Percentiles rank a stretch among this genome's conserved stretches.
Evolutionary conservation across 2,329 filamentous ascomycete species (phyloP).

Genomic region (Pseudocercospora macadamiae): DNA sequence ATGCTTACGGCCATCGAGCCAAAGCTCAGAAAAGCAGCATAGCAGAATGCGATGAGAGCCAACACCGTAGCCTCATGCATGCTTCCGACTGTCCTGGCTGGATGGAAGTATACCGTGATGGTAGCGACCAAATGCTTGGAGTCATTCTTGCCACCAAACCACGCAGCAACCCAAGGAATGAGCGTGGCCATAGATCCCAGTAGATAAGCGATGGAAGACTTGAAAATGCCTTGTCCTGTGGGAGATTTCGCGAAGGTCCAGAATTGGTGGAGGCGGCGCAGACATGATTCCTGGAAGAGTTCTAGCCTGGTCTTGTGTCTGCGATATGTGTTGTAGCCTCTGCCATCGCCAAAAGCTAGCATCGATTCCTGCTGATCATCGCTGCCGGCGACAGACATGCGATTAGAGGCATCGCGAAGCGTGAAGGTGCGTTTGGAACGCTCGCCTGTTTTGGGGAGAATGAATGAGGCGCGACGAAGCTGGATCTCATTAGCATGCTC

Average conservation of each 20-base stretch:
- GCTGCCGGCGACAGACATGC: slow-evolving; percentile 38
- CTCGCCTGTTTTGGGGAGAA: slow-evolving; percentile 84
- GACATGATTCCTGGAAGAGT: slow-evolving; percentile 15
- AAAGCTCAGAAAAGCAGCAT: slow-evolving; percentile 74
- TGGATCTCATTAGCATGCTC: slow-evolving; percentile 14
- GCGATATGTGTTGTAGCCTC: slow-evolving; percentile 7
- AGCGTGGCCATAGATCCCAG: slow-evolving; percentile 87
- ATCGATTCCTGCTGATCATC: slow-evolving; percentile 38
- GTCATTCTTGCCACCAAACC: slow-evolving; percentile 75
- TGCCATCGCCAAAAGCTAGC: slow-evolving; percentile 26
- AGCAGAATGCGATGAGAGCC: slow-evolving; percentile 76
- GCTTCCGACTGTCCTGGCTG: slow-evolving; percentile 80
- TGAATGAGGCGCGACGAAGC: slow-evolving; percentile 81
- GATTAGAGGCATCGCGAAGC: slow-evolving; percentile 58
- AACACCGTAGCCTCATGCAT: slow-evolving; percentile 86
- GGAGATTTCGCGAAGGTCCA: slow-evolving; percentile 55
- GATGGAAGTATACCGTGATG: slow-evolving; percentile 93
- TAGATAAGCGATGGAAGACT: slow-evolving; percentile 88
- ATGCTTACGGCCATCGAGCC: slow-evolving; percentile 88
- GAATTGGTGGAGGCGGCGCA: slow-evolving; percentile 12
- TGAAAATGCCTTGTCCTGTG: slow-evolving; percentile 78
- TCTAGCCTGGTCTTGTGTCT: slow-evolving; percentile 9
- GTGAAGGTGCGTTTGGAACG: slow-evolving; percentile 80
- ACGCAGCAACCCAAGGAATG: slow-evolving; percentile 69
- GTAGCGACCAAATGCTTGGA: slow-evolving; percentile 94